These are phyloP conservation scores for Cercospora nicotianae DNA, from an alignment of 2,329 filamentous ascomycete genomes.

Conservation along the genomic window DNA sequence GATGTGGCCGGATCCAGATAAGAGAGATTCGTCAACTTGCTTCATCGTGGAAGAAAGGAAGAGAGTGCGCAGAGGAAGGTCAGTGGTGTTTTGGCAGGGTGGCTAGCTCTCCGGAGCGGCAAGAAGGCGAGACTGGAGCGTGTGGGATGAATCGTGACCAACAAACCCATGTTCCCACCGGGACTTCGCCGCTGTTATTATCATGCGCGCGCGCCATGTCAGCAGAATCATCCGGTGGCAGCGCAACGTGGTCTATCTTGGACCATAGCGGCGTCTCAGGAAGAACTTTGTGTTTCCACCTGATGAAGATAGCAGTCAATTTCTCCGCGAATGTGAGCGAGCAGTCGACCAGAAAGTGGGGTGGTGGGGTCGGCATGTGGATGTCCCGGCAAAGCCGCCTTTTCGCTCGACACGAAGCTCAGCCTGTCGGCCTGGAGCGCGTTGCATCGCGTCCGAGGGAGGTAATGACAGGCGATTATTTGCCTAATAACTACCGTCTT, in stretches of 20 bases:
- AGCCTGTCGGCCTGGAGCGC: background rate
- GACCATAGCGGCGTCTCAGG: constrained; percentile 4
- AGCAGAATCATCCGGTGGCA: constrained; percentile 12
- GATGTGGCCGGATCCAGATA: constrained; percentile 7
- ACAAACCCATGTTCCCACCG: constrained; percentile 4
- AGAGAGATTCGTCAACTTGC: constrained; percentile 15
- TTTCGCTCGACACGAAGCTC: background rate
- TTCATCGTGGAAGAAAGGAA: constrained; percentile 16
- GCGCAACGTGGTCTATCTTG: background rate
- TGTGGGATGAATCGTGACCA: constrained; percentile 6
- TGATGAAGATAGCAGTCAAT: constrained; percentile 12
- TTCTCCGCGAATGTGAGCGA: constrained; percentile 15
- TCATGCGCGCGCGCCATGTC: constrained; percentile 6
- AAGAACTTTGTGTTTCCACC: constrained; percentile 9
- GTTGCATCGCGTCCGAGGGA: background rate
- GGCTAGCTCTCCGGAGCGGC: constrained; percentile 13
- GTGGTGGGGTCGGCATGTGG: constrained; percentile 11
- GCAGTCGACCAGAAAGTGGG: background rate
- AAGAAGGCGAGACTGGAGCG: constrained; percentile 6
- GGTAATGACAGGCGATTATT: background rate
- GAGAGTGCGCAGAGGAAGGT: constrained; percentile 3
- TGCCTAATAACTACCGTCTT: constrained; percentile 2
- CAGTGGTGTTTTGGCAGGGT: constrained; percentile 14
- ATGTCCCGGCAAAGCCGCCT: background rate
- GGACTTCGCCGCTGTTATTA: constrained; percentile 4